Base-by-base conservation (phyloP, 306 rosid genomes). In the Morella rubra region DNA sequence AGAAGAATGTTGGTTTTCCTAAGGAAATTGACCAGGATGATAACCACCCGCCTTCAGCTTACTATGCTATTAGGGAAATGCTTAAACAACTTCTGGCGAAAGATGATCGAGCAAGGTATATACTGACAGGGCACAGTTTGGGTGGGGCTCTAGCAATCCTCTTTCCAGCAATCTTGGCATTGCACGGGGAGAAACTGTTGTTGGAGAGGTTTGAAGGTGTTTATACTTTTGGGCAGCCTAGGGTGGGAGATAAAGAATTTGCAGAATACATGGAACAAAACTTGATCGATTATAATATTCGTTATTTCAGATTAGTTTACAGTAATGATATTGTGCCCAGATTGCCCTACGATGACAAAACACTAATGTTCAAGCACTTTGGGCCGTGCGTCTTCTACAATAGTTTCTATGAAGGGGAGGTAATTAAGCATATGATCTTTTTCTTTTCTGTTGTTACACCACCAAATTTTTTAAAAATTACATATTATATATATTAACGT, bases 161-260 rank as follows among this genome's bases (percentile, higher is more conserved):
- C 3, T 89, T 83, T 68, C 85, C 86, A 0, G 79, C 89, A 0
- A 73, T 91, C 32, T 24, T 89, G 75, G 73, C 88, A 8, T 74
- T 90, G 58, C 97, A 93, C 55, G 78, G 82, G 8, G 97, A 91
- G 71, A 73, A 69, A 18, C 83, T 82, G 75, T 69, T 93, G 73
- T 68, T 93, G 18, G 85, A 89, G 72, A 88, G 89, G 78, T 61
- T 89, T 24, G 89, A 89, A 60, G 97, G 96, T 49, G 84, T 93
- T 50, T 89, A 89, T 76, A 93, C 97, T 2, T 93, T 88, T 81
- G 98, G 98, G n/a, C 98, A 91, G 72, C 98, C 98, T 5, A 85
- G 98, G 70, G 93, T 93, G 45, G 97, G 98, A 49, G 90, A 93
- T 44, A 66, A 62, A 16, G 53, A 7, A 0, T 91, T 85, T 51